Conservation (phyloP, 78 protist species). For the Dictyostelium purpureum region DNA sequence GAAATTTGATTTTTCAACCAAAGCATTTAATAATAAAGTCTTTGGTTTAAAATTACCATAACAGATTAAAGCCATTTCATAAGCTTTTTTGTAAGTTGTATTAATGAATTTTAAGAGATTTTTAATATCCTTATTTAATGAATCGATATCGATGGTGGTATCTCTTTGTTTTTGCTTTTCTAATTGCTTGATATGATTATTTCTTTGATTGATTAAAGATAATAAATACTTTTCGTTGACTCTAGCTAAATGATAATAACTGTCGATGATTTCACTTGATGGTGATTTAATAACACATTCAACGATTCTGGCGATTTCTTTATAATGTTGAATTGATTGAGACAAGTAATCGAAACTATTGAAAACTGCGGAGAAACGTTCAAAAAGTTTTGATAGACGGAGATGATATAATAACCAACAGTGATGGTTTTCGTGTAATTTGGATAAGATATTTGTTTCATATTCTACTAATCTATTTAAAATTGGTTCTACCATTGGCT, state of each 20-base stretch:
- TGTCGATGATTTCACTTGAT: conserved; percentile 26
- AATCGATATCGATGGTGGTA: neutral
- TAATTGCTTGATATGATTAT: neutral
- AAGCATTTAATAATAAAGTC: neutral
- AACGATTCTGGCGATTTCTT: conserved; percentile 19
- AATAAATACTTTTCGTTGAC: conserved; percentile 23
- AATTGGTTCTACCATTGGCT: neutral
- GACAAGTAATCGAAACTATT: conserved; percentile 9
- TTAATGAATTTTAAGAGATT: neutral
- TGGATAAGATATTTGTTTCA: neutral
- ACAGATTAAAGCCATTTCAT: neutral
- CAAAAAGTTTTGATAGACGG: neutral
- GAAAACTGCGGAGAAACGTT: neutral
- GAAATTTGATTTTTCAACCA: conserved; percentile 14
- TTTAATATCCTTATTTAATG: conserved; percentile 14
- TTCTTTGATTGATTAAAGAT: neutral
- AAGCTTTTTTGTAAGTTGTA: conserved; percentile 1
- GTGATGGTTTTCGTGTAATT: conserved; percentile 18
- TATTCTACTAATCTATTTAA: neutral
- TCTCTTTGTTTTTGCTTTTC: neutral
- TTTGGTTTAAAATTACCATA: conserved; percentile 29
- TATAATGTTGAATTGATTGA: conserved; percentile 29
- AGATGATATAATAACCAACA: conserved; percentile 6
- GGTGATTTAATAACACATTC: neutral
- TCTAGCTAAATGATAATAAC: conserved; percentile 23